Conservation (phyloP, 495 filamentous ascomycete species). For the Talaromyces nanjingensis region DNA sequence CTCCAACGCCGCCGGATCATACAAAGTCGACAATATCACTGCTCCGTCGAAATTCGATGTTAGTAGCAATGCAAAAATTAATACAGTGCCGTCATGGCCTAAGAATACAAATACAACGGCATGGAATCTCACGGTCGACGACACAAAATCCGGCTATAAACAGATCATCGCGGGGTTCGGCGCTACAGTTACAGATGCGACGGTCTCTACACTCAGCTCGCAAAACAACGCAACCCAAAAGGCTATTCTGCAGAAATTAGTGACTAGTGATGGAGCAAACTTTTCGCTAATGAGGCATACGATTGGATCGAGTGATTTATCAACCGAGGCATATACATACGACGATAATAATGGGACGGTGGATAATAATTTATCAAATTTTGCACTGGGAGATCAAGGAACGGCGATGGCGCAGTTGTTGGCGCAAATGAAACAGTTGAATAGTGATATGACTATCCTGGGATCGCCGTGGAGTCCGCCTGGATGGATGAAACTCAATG, state of each 20-base stretch:
- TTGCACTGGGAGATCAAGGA: slow-evolving; percentile 42
- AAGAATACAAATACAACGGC: slow-evolving; percentile 5
- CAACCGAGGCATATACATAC: slow-evolving; percentile 44
- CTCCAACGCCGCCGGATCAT: background rate
- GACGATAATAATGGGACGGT: slow-evolving; percentile 35
- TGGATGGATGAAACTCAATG: slow-evolving; percentile 53
- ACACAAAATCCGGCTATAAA: slow-evolving; percentile 39
- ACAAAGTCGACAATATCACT: background rate
- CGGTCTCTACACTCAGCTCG: slow-evolving; percentile 43
- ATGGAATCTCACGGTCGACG: slow-evolving; percentile 44
- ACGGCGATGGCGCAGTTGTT: slow-evolving; percentile 45
- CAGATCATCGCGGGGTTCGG: slow-evolving; percentile 49
- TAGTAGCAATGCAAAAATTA: background rate
- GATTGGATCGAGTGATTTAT: slow-evolving; percentile 47
- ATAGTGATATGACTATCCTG: slow-evolving; percentile 31
- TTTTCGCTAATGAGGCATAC: slow-evolving; percentile 48
- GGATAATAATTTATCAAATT: slow-evolving; percentile 33
- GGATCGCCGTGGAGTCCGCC: slow-evolving; percentile 49
- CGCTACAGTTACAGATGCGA: slow-evolving; percentile 46
- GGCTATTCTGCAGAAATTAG: slow-evolving; percentile 35
- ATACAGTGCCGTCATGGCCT: slow-evolving; percentile 16
- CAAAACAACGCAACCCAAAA: slow-evolving; percentile 33
- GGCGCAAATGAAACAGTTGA: slow-evolving; percentile 16
- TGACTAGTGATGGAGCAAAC: slow-evolving; percentile 28
- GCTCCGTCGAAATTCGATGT: background rate